Evolutionary conservation across 768 basidiomycete genomes (phyloP), one percentile per base, ranked within the genome.

Genomic region (Clathrus columnatus): DNA sequence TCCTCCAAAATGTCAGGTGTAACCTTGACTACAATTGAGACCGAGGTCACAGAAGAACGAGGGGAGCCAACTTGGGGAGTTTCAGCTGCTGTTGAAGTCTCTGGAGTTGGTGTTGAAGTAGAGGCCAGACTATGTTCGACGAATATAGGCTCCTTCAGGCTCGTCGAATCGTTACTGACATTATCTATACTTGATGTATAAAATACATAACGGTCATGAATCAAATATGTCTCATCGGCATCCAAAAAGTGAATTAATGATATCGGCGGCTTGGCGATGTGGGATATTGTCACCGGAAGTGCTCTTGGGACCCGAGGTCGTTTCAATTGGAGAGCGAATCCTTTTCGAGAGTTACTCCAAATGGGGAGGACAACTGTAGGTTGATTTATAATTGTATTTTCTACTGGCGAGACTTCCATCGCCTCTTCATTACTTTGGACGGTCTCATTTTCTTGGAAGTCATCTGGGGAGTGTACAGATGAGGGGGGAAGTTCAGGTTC

Each of bases 21-120:
- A 7, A 69, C 61, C 0, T 69, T 61, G 7, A 65, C 67, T 1
- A 65, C 58, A 7, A 62, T 58, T 6, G 83, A 83, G 2, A 83
- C 57, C 0, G 84, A 84, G 0, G 84, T 85, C 47, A 72, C 75
- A 3, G 79, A 78, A 14, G 83, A 82, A 4, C 73, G 67, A 1
- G 84, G 85, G 0, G 84, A 85, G 0, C 73, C 72, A 1, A 72
- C 74, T 2, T 72, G 62, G 5, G 75, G 72, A 24, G 77, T 77
- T 56, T 73, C 69, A 27, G 78, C 77, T 14, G 75, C 69, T 3
- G 79, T 73, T 3, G 76, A 82, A 1, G 75, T 72, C 5, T 77
- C 71, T 21, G 76, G 73, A 0, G 79, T 77, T 1, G 71, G 72
- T 18, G 26, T 53, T 18, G 51, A n/a, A 16, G 51, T 47, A 16